Evolutionary conservation across 305 asterid species (phyloP), one percentile per base, ranked within the genome.

Genomic region (Stenogyne calaminthoides): DNA sequence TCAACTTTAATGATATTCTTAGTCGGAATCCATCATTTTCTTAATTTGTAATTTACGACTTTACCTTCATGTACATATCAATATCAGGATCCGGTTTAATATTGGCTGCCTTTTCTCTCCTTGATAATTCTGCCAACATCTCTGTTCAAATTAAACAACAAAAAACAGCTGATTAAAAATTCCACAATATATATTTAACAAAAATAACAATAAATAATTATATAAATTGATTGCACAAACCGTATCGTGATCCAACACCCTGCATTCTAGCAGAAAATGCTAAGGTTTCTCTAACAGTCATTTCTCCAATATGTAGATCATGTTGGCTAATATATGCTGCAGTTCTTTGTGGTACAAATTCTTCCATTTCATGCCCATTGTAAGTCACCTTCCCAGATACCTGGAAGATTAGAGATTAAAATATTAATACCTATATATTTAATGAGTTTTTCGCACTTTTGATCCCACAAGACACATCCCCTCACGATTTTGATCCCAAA

Each of bases 31-130:
- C 2, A 3, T 29, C 34, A 29, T 1, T 29, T 29, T 29, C 34
- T 29, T 29, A 29, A 29, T 29, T 29, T 42, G 15, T 40, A 14
- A 40, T 42, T 11, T 15, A n/a, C 1, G 16, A 39, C 9, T 10
- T 20, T 80, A 84, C 91, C 91, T 86, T 86, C 91, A 86, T 86
- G 65, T 78, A 86, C 59, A 84, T 70, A 25, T 86, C 91, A 62
- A 86, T 44, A 70, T 86, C 91, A 9, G 89, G 83, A 73, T 86
- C 86, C 11, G 89, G 91, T 73, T 84, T 86, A 32, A 82, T 84
- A 37, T 82, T 82, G 3, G 87, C 89, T 18, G 86, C 83, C 67
- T 82, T 86, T 73, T 86, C 89, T 9, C 89, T 84, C 70, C 89
- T 86, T 8, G 86, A 82, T 34, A 84, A 62, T 55, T 86, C 91